Percentiles rank a stretch among this genome's conserved stretches.
These are phyloP conservation scores for Priceomyces carsonii DNA, from an alignment of 805 yeast genomes.

Conservation along the genomic window DNA sequence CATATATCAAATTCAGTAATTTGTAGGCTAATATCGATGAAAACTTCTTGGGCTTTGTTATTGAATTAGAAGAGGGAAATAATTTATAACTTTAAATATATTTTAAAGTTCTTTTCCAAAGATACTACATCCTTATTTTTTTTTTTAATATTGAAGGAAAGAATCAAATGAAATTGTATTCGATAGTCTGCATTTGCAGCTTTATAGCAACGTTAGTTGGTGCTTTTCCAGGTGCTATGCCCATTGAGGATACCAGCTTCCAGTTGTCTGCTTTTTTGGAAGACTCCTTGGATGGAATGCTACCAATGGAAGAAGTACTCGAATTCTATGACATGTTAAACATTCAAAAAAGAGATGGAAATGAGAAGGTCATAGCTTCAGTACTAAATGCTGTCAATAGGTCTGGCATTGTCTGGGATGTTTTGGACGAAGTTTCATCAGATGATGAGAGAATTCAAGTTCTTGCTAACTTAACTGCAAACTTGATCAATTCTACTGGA, in stretches of 20 bases:
- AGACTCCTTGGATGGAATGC: slow-evolving; percentile 10
- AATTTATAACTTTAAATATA: neutral
- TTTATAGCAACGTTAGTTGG: slow-evolving; percentile 7
- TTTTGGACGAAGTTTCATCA: slow-evolving; percentile 36
- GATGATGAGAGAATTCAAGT: slow-evolving; percentile 25
- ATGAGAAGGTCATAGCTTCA: slow-evolving; percentile 22
- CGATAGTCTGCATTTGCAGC: slow-evolving; percentile 6
- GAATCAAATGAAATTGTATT: slow-evolving; percentile 4
- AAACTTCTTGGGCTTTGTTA: too few species aligned
- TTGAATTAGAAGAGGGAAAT: neutral
- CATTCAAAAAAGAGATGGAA: slow-evolving; percentile 24
- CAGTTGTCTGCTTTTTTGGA: slow-evolving; percentile 17
- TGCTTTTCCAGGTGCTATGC: slow-evolving; percentile 22
- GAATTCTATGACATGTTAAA: slow-evolving; percentile 8
- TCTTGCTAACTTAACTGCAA: slow-evolving; percentile 34
- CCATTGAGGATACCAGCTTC: slow-evolving; percentile 18
- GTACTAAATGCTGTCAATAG: slow-evolving; percentile 26
- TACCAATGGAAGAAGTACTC: slow-evolving; percentile 9
- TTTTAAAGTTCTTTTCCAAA: neutral
- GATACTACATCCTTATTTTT: slow-evolving; percentile 8
- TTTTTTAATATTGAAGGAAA: slow-evolving; percentile 10
- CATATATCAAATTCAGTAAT: slow-evolving; percentile 8
- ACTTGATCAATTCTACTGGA: slow-evolving; percentile 12
- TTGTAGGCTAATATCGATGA: slow-evolving; percentile 4
- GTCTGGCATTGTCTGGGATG: slow-evolving; percentile 33